A percentile compares a stretch with the other conserved stretches of the same genome.
Evolutionary conservation across 1,284 basidiomycete genomes (phyloP).

Genomic region (Tausonia pullulans): DNA sequence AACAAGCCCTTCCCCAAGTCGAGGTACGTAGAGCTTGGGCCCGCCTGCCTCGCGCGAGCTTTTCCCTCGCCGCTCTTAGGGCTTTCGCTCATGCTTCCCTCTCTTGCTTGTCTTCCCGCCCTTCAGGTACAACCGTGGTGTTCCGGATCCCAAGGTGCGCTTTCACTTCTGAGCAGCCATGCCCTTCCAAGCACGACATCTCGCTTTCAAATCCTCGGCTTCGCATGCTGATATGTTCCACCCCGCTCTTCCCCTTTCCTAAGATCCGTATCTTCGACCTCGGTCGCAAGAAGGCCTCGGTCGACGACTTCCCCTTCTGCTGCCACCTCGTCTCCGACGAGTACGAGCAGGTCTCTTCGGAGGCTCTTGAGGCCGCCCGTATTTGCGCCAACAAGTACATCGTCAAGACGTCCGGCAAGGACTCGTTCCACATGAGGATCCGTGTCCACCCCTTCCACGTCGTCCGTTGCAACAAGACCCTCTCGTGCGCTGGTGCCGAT

Average conservation of each 20-base stretch:
- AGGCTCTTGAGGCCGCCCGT: conserved; percentile 95
- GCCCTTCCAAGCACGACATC: not conserved
- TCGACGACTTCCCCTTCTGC: conserved; percentile 97
- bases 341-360: conserved; percentile 93
- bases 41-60: too few relatives aligned
- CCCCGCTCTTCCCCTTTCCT: conserved; percentile 10
- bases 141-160: conserved; percentile 75
- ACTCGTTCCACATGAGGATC: conserved; percentile 96
- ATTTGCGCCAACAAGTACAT: conserved; percentile 99
- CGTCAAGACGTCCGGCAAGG: conserved; percentile 95
- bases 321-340: conserved; percentile 95
- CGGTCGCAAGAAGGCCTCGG: conserved; percentile 85
- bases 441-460: conserved; percentile 98
- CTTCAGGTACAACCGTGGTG: conserved; percentile 87
- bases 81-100: not conserved
- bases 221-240: not conserved
- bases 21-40: conserved; percentile 22
- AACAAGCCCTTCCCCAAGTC: conserved; percentile 87
- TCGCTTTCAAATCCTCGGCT: not conserved
- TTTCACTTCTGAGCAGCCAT: conserved; percentile 6
- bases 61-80: not conserved
- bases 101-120: not conserved
- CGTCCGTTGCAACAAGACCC: conserved; percentile 99
- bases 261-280: conserved; percentile 92
- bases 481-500: conserved; percentile 98